A percentile compares a stretch with the other conserved stretches of the same genome.
Evolutionary conservation across 2,329 filamentous ascomycete genomes (phyloP).

Genomic region (Verruconis gallopava): DNA sequence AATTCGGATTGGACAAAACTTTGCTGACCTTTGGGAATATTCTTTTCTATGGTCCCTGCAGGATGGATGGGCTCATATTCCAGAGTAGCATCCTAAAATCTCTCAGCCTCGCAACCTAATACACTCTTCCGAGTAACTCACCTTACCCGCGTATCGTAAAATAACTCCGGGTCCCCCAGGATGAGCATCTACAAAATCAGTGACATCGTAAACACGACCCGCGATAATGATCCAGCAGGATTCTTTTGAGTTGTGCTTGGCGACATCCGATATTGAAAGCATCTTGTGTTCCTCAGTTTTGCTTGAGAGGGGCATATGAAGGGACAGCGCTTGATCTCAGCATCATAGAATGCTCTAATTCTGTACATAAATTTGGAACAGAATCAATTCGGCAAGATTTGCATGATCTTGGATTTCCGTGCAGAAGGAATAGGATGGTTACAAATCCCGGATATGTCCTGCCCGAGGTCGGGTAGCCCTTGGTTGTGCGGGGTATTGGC

Average conservation of each 20-base stretch:
- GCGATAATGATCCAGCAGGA: conserved; percentile 7
- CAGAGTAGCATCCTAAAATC: conserved; percentile 4
- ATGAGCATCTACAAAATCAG: conserved; percentile 5
- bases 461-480: no score
- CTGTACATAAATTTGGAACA: no score
- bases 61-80: conserved; percentile 6
- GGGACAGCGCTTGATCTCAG: no score
- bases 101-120: conserved; percentile 24
- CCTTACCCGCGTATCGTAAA: conserved; percentile 8
- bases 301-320: no score
- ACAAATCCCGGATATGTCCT: no score
- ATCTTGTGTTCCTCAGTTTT: background rate
- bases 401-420: no score
- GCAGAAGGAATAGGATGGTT: no score
- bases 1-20: conserved; percentile 15
- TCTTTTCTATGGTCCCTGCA: conserved; percentile 2
- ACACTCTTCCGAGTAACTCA: conserved; percentile 25
- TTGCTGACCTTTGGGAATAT: conserved; percentile 11
- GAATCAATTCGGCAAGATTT: no score
- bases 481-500: no score
- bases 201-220: conserved; percentile 5
- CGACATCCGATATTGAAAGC: background rate
- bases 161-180: conserved; percentile 3
- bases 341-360: no score
- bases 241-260: background rate